These are phyloP conservation scores for Fistulina hepatica DNA, from an alignment of 1,284 basidiomycete species.

Conservation along the genomic window DNA sequence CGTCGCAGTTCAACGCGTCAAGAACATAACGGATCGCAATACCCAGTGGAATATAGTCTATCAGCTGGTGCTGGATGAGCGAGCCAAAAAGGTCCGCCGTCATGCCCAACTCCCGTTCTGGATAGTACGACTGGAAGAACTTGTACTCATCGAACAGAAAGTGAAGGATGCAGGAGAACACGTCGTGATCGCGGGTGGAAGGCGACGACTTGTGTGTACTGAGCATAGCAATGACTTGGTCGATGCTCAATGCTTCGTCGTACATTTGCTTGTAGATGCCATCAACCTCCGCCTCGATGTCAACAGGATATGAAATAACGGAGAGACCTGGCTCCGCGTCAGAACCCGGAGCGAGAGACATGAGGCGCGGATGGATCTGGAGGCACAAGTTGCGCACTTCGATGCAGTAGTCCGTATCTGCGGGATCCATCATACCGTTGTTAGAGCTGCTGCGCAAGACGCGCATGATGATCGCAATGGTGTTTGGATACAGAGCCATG, in stretches of 20 bases:
- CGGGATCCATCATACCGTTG: constrained; percentile 42
- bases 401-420: constrained; percentile 82
- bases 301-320: constrained; percentile 80
- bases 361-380: constrained; percentile 92
- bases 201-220: constrained; percentile 78
- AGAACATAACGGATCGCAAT: constrained; percentile 97
- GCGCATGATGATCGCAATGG: constrained; percentile 86
- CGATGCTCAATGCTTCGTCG: constrained; percentile 86
- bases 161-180: constrained; percentile 98
- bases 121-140: constrained; percentile 96
- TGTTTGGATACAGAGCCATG: constrained; percentile 74
- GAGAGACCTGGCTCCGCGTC: constrained; percentile 89
- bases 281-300: constrained; percentile 91
- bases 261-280: constrained; percentile 98
- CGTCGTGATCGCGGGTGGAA: constrained; percentile 82
- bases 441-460: constrained; percentile 72
- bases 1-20: constrained; percentile 83
- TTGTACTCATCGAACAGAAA: constrained; percentile 99
- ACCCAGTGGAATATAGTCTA: constrained; percentile 92
- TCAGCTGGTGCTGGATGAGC: constrained; percentile 87
- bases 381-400: constrained; percentile 91
- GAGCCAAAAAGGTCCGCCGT: constrained; percentile 96
- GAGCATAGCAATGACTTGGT: constrained; percentile 85
- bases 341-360: constrained; percentile 85
- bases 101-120: constrained; percentile 88